Conservation (phyloP, 345 rosid species). For the Bruguiera parviflora region DNA sequence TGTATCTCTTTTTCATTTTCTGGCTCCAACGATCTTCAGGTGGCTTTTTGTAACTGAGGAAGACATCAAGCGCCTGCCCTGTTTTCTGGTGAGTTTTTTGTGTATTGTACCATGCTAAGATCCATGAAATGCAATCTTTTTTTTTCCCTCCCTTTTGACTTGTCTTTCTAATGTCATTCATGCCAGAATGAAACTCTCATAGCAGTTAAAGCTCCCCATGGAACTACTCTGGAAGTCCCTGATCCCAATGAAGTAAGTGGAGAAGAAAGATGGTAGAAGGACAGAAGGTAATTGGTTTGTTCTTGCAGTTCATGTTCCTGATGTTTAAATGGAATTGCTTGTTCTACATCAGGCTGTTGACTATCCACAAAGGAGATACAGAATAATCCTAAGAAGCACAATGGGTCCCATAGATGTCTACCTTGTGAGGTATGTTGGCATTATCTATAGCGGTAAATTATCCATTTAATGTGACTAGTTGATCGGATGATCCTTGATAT, state of each 20-base stretch:
- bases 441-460: conserved; percentile 2
- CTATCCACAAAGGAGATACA: conserved; percentile 76
- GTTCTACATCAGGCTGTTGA: conserved; percentile 59
- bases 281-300: neutral
- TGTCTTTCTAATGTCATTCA: conserved; percentile 17
- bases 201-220: conserved; percentile 97
- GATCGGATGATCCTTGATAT: too few relatives aligned
- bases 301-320: conserved; percentile 17
- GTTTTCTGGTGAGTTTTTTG: conserved; percentile 56
- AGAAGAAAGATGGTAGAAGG: conserved; percentile 1
- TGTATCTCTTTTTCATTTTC: conserved; percentile 12
- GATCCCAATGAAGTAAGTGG: conserved; percentile 86
- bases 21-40: conserved; percentile 41
- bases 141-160: conserved; percentile 13
- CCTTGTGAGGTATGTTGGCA: conserved; percentile 64
- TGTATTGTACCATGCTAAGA: conserved; percentile 9
- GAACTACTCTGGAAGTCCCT: conserved; percentile 94
- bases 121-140: neutral
- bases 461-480: neutral
- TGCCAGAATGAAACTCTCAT: conserved; percentile 89
- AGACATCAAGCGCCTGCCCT: conserved; percentile 74
- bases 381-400: conserved; percentile 88
- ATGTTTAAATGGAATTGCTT: conserved; percentile 28
- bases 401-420: conserved; percentile 98
- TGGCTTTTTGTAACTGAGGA: conserved; percentile 93